Percentiles rank a stretch among this genome's conserved stretches.
phyloP scores from a whole-genome alignment of 495 filamentous ascomycete genomes.

The Cudoniella acicularis region DNA sequence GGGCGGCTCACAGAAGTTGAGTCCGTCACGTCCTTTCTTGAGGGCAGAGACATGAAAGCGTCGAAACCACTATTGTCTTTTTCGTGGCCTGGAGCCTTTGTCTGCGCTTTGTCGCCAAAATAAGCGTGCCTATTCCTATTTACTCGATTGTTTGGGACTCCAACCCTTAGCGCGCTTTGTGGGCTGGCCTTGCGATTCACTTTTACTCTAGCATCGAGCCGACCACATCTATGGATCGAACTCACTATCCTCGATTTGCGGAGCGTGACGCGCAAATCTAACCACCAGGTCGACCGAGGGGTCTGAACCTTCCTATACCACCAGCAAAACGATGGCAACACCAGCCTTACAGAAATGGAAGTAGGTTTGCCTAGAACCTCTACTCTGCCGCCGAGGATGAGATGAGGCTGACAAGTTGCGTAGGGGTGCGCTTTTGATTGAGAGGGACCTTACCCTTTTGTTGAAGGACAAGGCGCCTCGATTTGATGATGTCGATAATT shows the following conservation, averaged over 20 bases:
- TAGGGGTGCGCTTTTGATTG: slow-evolving; percentile 19
- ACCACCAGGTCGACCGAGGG: slow-evolving; percentile 12
- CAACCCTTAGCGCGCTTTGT: neutral
- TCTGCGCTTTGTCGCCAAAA: neutral
- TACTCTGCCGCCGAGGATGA: neutral
- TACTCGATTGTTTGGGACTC: neutral
- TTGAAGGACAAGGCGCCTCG: slow-evolving; percentile 40
- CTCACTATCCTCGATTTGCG: slow-evolving; percentile 18
- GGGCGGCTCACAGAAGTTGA: neutral
- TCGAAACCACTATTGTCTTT: neutral
- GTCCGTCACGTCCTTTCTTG: neutral
- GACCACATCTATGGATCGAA: slow-evolving; percentile 22
- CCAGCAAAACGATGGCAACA: slow-evolving; percentile 10
- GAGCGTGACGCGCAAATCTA: slow-evolving; percentile 24
- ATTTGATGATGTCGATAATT: slow-evolving; percentile 49
- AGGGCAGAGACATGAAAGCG: neutral
- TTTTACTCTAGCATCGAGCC: no score
- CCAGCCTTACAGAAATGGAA: slow-evolving; percentile 17
- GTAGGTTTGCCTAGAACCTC: slow-evolving; percentile 12
- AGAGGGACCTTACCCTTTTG: slow-evolving; percentile 40
- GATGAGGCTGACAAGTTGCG: slow-evolving; percentile 7
- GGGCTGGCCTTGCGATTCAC: neutral
- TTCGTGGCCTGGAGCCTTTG: neutral
- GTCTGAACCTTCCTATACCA: slow-evolving; percentile 2
- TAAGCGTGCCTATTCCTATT: neutral